Evolutionary conservation across 192 early-diverging fungal species (phyloP), one percentile per base, ranked within the genome.

Genomic region (Chytriomyces confervae): DNA sequence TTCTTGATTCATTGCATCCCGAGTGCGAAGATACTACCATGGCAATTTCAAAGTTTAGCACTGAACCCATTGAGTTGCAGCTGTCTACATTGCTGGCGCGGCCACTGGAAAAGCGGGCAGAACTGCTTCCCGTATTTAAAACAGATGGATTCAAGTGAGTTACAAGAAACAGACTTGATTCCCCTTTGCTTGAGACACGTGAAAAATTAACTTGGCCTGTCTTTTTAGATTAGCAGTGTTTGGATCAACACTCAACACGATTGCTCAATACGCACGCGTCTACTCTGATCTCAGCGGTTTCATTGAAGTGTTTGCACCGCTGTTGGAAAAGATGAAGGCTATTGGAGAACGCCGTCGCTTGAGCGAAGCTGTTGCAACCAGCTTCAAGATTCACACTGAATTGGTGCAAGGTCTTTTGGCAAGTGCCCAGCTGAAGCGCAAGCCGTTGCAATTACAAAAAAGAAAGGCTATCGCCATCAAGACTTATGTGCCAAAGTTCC

Each of bases 401-500:
- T 64, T 75, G 27, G 61, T 84, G 49, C 62, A 44, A 27, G 50
- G 78, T 6, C 43, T 79, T 18, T 20, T 79, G n/a, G 46, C 53
- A 13, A 76, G 66, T 64, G 61, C 77, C 1, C 18, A 23, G 18
- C 74, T 85, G 53, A 82, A 81, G 53, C 75, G 95, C 13, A 79
- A 72, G 64, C 95, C 96, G 0, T 81, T 99, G 7, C 88, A 88
- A 62, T 75, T 98, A 82, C 98, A 98, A 82, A 84, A 90, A 57
- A 92, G 94, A 80, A 90, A 91, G 65, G 93, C 96, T 27, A 87
- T 98, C 65, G 91, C 98, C 5, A 94, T 99, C 77, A 84, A 86
- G 2, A 90, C 95, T 6, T 93, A 91, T 65, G 86, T 93, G 62
- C 98, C 98, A 61, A 96, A 96, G 83, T 99, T 98, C 83, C 90